A percentile compares a stretch with the other conserved stretches of the same genome.
Conservation (phyloP, 495 filamentous ascomycete species). For the Letharia lupina region DNA sequence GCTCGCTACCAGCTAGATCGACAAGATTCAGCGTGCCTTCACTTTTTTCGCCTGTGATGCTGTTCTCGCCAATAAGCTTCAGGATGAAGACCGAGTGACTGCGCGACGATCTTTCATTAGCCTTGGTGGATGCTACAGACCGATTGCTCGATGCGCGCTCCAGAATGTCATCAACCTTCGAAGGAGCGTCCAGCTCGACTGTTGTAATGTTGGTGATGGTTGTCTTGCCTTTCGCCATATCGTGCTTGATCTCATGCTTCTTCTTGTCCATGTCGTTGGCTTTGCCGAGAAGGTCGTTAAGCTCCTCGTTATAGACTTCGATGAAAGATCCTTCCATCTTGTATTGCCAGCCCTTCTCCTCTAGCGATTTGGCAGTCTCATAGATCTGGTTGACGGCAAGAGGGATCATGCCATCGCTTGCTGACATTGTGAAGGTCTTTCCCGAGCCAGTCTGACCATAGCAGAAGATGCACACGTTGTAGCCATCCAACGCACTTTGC, state of each 20-base stretch:
- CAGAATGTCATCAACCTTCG: conserved; percentile 72
- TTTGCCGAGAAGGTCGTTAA: conserved; percentile 83
- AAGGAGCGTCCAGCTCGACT: conserved; percentile 66
- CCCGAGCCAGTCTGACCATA: conserved; percentile 97
- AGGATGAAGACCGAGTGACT: conserved; percentile 97
- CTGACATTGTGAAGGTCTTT: conserved; percentile 96
- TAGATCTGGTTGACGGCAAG: conserved; percentile 89
- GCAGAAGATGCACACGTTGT: conserved; percentile 99
- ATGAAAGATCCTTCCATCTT: conserved; percentile 92
- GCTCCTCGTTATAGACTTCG: conserved; percentile 98
- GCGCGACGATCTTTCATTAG: conserved; percentile 87
- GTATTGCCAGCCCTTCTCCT: conserved; percentile 91
- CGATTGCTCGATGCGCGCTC: conserved; percentile 71
- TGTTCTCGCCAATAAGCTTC: conserved; percentile 73
- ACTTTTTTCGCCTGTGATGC: conserved; percentile 69
- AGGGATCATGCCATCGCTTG: conserved; percentile 90
- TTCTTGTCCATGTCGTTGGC: conserved; percentile 70
- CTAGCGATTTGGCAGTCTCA: conserved; percentile 66
- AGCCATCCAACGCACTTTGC: conserved; percentile 91
- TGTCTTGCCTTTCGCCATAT: conserved; percentile 70
- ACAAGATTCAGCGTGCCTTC: conserved; percentile 95
- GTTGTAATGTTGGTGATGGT: conserved; percentile 75
- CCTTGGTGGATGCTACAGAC: conserved; percentile 88
- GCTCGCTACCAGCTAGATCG: conserved; percentile 88
- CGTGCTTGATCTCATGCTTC: conserved; percentile 88